Conservation (phyloP, 1,284 basidiomycete species). For the Butyriboletus appendiculatus region DNA sequence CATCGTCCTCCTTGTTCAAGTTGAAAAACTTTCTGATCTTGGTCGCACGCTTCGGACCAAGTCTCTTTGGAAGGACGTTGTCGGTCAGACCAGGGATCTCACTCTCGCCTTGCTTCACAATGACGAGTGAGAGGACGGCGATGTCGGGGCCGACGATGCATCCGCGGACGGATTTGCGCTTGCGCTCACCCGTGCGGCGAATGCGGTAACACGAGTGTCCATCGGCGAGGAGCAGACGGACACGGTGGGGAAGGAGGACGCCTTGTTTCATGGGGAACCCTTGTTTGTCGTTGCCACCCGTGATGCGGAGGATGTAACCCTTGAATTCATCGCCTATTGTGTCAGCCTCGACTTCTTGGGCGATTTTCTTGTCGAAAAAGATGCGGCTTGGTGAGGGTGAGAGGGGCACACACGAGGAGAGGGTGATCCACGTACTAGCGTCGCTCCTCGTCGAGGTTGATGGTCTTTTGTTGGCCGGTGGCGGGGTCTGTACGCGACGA, state of each 20-base stretch:
- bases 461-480: conserved; percentile 95
- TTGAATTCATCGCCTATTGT: conserved; percentile 95
- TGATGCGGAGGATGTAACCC: conserved; percentile 97
- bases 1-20: conserved; percentile 97
- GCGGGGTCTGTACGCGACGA: conserved; percentile 68
- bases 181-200: conserved; percentile 94
- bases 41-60: conserved; percentile 93
- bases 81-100: conserved; percentile 96
- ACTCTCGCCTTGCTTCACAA: conserved; percentile 96
- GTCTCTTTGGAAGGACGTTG: conserved; percentile 90
- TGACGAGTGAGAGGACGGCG: conserved; percentile 90
- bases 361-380: conserved; percentile 97
- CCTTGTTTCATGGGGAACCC: conserved; percentile 99
- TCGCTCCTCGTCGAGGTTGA: conserved; percentile 94
- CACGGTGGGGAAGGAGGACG: conserved; percentile 94
- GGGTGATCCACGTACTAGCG: conserved; percentile 60
- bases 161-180: conserved; percentile 97
- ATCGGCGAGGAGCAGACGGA: conserved; percentile 90
- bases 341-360: conserved; percentile 94
- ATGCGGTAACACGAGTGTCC: conserved; percentile 98
- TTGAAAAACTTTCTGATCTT: conserved; percentile 99
- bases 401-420: not conserved
- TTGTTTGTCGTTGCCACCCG: conserved; percentile 96
- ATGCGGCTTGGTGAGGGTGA: conserved; percentile 61
- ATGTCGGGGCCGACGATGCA: conserved; percentile 98